Percentiles rank a stretch among this genome's conserved stretches.
phyloP scores from a whole-genome alignment of 441 rosid species.

The Breynia disticha region DNA sequence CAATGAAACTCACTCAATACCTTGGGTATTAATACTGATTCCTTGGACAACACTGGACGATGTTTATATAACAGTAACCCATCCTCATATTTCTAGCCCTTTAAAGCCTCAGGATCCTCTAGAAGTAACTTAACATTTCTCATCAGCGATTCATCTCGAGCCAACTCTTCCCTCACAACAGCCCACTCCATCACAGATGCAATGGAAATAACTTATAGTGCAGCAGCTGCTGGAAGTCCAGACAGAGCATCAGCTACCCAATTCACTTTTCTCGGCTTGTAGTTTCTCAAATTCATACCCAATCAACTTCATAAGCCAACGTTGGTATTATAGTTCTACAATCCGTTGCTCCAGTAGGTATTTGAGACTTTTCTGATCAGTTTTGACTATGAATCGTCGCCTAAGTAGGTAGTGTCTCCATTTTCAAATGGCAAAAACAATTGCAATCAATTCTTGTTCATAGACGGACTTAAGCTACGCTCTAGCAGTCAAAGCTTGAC shows the following conservation, averaged over 20 bases:
- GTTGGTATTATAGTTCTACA: neutral
- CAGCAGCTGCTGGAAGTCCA: neutral
- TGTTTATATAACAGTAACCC: too few relatives aligned
- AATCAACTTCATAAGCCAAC: neutral
- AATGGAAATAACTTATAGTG: neutral
- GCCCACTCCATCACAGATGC: neutral
- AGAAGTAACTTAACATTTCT: too few relatives aligned
- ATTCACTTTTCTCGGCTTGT: constrained; percentile 1
- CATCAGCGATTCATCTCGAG: too few relatives aligned
- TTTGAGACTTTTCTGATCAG: constrained; percentile 1
- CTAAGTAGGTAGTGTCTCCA: too few relatives aligned
- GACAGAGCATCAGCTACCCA: constrained; percentile 3
- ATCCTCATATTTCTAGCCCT: too few relatives aligned
- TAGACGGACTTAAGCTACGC: neutral
- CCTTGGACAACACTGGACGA: too few relatives aligned
- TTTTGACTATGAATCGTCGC: neutral
- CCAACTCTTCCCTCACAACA: neutral
- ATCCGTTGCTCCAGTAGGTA: neutral
- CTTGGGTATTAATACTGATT: too few relatives aligned
- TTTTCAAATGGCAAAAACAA: neutral
- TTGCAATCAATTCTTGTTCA: neutral
- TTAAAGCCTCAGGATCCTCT: too few relatives aligned
- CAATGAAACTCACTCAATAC: too few relatives aligned
- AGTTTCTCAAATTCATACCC: constrained; percentile 3
- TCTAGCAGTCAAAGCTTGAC: neutral